phyloP scores from a whole-genome alignment of 2,329 filamentous ascomycete genomes.

The Exophiala calicioides region DNA sequence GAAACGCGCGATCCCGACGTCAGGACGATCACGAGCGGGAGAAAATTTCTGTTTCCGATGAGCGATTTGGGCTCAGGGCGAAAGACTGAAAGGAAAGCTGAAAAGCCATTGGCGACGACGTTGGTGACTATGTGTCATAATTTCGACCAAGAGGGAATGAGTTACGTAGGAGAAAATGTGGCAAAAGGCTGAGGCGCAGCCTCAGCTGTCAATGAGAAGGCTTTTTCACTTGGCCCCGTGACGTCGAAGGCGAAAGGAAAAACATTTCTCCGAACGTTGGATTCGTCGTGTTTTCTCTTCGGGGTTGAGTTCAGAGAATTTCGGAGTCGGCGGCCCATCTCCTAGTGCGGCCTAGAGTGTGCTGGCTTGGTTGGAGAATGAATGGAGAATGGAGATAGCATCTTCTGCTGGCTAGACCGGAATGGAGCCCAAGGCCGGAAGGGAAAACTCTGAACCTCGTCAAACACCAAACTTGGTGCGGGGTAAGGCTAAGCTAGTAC shows the following conservation, averaged over 20 bases:
- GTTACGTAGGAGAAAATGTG: slow-evolving; percentile 22
- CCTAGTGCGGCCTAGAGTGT: too few species aligned
- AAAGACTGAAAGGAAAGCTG: neutral
- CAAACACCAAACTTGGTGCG: slow-evolving; percentile 11
- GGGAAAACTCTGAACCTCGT: slow-evolving; percentile 5
- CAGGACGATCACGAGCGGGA: slow-evolving; percentile 15
- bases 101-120: slow-evolving; percentile 11
- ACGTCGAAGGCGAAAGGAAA: too few species aligned
- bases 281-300: too few species aligned
- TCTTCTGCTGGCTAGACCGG: neutral
- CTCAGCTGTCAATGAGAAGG: neutral
- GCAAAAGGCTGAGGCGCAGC: slow-evolving; percentile 6
- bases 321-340: too few species aligned
- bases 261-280: too few species aligned
- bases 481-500: slow-evolving; percentile 26
- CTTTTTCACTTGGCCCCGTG: too few species aligned
- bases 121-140: slow-evolving; percentile 20
- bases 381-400: too few species aligned
- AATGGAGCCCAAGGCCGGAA: neutral
- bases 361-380: too few species aligned
- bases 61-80: too few species aligned
- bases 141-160: slow-evolving; percentile 14
- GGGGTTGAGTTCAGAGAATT: too few species aligned
- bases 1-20: too few species aligned
- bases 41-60: slow-evolving; percentile 13